A percentile compares a stretch with the other conserved stretches of the same genome.
Conservation (phyloP, 495 filamentous ascomycete species). For the Articulospora tetracladia region DNA sequence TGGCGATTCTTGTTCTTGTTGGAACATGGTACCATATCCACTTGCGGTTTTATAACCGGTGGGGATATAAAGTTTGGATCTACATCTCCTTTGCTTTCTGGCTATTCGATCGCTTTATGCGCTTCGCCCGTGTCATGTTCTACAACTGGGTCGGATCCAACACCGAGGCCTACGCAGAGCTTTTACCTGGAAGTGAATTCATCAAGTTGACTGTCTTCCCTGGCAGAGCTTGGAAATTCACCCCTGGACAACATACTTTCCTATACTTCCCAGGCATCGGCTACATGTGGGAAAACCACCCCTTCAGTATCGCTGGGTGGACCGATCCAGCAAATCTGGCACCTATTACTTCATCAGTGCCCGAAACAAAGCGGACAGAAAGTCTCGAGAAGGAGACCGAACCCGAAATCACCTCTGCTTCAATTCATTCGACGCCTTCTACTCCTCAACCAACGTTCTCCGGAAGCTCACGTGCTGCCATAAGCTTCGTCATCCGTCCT, state of each 20-base stretch:
- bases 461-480: not conserved
- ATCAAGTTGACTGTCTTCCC: slow-evolving; percentile 1
- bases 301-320: slow-evolving; percentile 48
- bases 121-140: slow-evolving; percentile 32
- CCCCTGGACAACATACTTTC: slow-evolving; percentile 49
- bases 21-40: not conserved
- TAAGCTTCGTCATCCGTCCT: slow-evolving; percentile 26
- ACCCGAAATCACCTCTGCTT: not conserved
- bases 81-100: slow-evolving; percentile 37
- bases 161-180: not conserved
- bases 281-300: slow-evolving; percentile 55
- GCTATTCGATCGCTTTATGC: slow-evolving; percentile 45
- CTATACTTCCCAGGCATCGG: slow-evolving; percentile 47
- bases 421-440: not conserved
- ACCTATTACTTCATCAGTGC: not conserved
- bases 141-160: not conserved
- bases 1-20: slow-evolving; percentile 43
- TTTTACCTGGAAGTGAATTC: slow-evolving; percentile 35
- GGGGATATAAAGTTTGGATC: not conserved
- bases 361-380: not conserved
- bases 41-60: not conserved
- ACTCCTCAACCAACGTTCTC: not conserved
- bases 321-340: not conserved
- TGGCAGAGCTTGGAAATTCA: not conserved
- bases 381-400: not conserved